Percentiles rank a stretch among this genome's conserved stretches.
phyloP scores from a whole-genome alignment of 805 yeast species.

The Komagataella mondaviorum region DNA sequence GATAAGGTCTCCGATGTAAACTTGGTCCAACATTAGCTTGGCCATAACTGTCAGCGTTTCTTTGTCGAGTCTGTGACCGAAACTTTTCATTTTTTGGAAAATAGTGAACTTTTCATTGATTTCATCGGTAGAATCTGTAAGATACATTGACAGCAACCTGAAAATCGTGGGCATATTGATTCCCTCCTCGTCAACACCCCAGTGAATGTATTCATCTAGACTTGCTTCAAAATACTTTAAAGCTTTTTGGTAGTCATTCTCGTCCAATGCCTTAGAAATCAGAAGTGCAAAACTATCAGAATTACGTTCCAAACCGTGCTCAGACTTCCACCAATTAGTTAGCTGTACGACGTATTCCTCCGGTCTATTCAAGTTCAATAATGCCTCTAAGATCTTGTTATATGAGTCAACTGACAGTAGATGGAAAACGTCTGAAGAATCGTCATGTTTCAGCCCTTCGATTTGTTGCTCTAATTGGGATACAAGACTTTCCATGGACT shows the following conservation, averaged over 20 bases:
- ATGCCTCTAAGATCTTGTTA: conserved; percentile 12
- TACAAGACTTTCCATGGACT: conserved; percentile 4
- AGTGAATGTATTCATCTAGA: conserved; percentile 24
- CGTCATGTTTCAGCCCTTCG: conserved; percentile 8
- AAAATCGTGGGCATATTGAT: conserved; percentile 14
- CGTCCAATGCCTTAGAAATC: conserved; percentile 18
- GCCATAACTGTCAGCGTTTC: conserved; percentile 24
- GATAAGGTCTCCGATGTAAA: conserved; percentile 25
- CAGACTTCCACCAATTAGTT: conserved; percentile 15
- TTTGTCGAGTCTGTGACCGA: conserved; percentile 19
- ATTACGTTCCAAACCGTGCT: conserved; percentile 19
- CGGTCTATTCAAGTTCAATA: conserved; percentile 15
- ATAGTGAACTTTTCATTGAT: conserved; percentile 2
- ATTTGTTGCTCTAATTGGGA: conserved; percentile 15
- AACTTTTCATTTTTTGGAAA: conserved; percentile 6
- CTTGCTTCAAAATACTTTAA: conserved; percentile 21
- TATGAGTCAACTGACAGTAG: conserved; percentile 8
- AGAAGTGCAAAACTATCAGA: conserved; percentile 21
- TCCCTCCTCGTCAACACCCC: conserved; percentile 24
- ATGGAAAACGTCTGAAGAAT: background rate
- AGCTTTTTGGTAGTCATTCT: conserved; percentile 20
- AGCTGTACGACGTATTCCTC: conserved; percentile 12
- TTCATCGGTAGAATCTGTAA: conserved; percentile 1
- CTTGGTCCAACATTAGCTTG: conserved; percentile 18
- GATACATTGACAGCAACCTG: conserved; percentile 10